Evolutionary conservation across 2,329 filamentous ascomycete genomes (phyloP).

Genomic region (Ilyonectria destructans): DNA sequence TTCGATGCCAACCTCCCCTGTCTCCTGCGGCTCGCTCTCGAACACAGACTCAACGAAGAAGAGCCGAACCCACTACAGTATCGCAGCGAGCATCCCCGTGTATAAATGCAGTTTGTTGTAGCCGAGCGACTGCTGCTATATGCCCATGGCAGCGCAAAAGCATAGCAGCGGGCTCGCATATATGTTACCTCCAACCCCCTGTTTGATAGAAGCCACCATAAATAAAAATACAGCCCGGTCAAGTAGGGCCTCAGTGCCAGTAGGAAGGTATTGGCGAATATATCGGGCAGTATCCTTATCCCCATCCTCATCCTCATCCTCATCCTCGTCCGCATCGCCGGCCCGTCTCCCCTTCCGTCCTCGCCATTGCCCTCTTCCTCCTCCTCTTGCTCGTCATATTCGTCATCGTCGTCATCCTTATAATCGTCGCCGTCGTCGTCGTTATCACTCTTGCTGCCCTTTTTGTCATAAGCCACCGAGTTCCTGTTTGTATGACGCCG

Average conservation of each 20-base stretch:
- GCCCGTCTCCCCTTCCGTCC: neutral
- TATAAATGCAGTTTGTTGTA: conserved; percentile 27
- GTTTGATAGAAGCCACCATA: conserved; percentile 31
- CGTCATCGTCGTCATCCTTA: neutral
- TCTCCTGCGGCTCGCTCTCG: conserved; percentile 6
- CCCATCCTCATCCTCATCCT: no score
- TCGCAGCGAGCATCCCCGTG: conserved; percentile 20
- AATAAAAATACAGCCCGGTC: conserved; percentile 29
- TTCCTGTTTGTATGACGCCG: neutral
- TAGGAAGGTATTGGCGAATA: neutral
- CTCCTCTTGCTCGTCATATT: neutral
- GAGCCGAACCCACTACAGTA: conserved; percentile 27
- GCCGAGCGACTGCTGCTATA: conserved; percentile 13
- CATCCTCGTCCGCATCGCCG: neutral
- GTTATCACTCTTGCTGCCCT: neutral
- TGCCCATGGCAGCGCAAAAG: conserved; percentile 30
- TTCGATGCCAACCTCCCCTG: conserved; percentile 21
- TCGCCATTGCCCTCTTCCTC: neutral
- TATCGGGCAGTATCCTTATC: neutral
- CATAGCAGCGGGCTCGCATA: conserved; percentile 34
- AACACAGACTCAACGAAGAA: conserved; percentile 34
- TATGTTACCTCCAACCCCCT: conserved; percentile 25
- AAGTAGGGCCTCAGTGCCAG: conserved; percentile 1
- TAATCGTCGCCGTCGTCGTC: neutral
- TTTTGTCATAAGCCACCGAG: neutral